phyloP scores from a whole-genome alignment of 2,329 filamentous ascomycete species.

The Chaetomiaceae sp. region DNA sequence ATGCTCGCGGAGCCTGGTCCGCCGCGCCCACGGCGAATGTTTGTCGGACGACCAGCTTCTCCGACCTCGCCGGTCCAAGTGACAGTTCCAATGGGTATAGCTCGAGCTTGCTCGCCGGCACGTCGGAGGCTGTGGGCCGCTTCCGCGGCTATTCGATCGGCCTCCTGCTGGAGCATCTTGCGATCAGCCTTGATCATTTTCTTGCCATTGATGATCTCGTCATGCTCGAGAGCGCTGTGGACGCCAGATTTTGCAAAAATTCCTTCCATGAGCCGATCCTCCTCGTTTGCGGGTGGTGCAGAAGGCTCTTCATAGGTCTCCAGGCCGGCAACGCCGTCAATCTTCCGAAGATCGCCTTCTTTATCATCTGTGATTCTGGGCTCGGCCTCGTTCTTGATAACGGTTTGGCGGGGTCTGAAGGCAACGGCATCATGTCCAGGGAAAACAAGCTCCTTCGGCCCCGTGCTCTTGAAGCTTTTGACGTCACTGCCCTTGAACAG shows the following conservation, averaged over 20 bases:
- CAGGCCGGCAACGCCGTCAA: slow-evolving; percentile 56
- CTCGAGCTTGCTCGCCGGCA: slow-evolving; percentile 67
- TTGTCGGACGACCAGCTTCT: slow-evolving; percentile 63
- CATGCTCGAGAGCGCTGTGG: slow-evolving; percentile 89
- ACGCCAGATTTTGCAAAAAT: slow-evolving; percentile 84
- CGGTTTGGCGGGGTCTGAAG: slow-evolving; percentile 4
- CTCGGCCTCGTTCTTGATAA: slow-evolving; percentile 7
- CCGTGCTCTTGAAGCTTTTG: slow-evolving; percentile 45
- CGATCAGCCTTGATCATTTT: slow-evolving; percentile 69
- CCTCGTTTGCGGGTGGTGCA: slow-evolving; percentile 46
- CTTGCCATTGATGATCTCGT: slow-evolving; percentile 79
- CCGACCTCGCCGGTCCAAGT: slow-evolving; percentile 92
- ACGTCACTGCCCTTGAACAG: slow-evolving; percentile 88
- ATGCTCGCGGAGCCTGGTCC: slow-evolving; percentile 53
- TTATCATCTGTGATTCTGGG: slow-evolving; percentile 8
- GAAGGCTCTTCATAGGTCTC: slow-evolving; percentile 58
- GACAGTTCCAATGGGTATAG: slow-evolving; percentile 74
- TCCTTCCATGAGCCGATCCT: slow-evolving; percentile 78
- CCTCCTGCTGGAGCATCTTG: slow-evolving; percentile 75
- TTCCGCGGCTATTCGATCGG: slow-evolving; percentile 70
- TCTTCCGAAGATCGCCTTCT: slow-evolving; percentile 30
- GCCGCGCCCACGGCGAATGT: slow-evolving; percentile 41
- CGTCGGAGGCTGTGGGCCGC: slow-evolving; percentile 72
- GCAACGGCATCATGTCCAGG: slow-evolving; percentile 27
- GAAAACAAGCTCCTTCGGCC: slow-evolving; percentile 28